A percentile compares a stretch with the other conserved stretches of the same genome.
Conservation (phyloP, 805 yeast species). For the Vanderwaltozyma verrucispora region DNA sequence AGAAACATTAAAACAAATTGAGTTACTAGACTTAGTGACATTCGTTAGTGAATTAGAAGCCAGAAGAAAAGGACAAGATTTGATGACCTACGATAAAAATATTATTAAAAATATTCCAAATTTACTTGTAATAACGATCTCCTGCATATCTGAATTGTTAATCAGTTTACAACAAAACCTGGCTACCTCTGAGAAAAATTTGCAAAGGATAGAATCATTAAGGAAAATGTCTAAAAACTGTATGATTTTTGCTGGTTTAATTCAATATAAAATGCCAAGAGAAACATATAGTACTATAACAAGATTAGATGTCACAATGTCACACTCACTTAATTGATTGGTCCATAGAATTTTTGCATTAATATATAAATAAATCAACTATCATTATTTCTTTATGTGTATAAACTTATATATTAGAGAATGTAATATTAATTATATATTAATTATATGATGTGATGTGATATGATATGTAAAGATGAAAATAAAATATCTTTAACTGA, state of each 20-base stretch:
- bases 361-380: too few species aligned
- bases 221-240: constrained; percentile 67
- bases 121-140: constrained; percentile 71
- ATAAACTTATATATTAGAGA: too few species aligned
- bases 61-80: constrained; percentile 60
- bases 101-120: constrained; percentile 73
- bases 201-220: constrained; percentile 45
- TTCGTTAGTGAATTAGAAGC: constrained; percentile 45
- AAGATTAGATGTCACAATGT: constrained; percentile 41
- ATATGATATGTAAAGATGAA: too few species aligned
- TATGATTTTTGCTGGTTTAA: constrained; percentile 91
- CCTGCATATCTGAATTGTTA: constrained; percentile 52
- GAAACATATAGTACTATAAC: constrained; percentile 68
- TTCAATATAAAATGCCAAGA: constrained; percentile 83
- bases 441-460: too few species aligned
- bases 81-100: constrained; percentile 53
- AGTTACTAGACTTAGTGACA: constrained; percentile 60
- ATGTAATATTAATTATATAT: too few species aligned
- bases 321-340: too few species aligned
- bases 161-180: constrained; percentile 31
- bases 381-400: too few species aligned
- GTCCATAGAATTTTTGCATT: too few species aligned
- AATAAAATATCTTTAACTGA: too few species aligned
- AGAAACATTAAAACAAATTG: constrained; percentile 45
- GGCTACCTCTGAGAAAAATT: constrained; percentile 37